A percentile compares a stretch with the other conserved stretches of the same genome.
phyloP scores from a whole-genome alignment of 2,329 filamentous ascomycete genomes.

The Pseudofabraea citricarpa region DNA sequence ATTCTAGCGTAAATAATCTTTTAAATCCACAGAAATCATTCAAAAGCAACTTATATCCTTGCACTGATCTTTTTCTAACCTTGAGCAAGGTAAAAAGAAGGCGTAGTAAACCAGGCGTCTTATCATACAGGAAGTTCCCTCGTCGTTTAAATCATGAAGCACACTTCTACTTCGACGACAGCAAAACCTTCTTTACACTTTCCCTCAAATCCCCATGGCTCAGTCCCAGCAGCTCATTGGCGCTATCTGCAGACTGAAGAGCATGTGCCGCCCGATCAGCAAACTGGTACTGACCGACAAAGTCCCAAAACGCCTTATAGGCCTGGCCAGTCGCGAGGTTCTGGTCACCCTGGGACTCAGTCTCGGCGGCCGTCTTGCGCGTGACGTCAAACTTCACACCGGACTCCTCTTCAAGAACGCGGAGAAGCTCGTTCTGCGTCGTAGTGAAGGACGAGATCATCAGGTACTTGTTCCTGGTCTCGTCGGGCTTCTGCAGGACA shows the following conservation, averaged over 20 bases:
- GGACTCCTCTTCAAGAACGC: conserved; percentile 23
- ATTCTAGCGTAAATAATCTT: too few species aligned
- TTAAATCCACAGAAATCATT: too few species aligned
- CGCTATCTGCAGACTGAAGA: background rate
- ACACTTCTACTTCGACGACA: too few species aligned
- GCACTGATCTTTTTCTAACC: too few species aligned
- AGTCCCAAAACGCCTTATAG: background rate
- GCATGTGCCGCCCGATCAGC: background rate
- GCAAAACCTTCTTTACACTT: background rate
- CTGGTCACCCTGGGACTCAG: background rate
- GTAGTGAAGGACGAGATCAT: conserved; percentile 28
- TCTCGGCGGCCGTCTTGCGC: background rate
- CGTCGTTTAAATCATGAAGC: too few species aligned
- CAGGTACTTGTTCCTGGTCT: conserved; percentile 27
- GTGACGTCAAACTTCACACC: conserved; percentile 25
- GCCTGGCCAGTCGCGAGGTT: background rate
- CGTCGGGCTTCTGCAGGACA: conserved; percentile 28
- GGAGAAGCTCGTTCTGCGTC: conserved; percentile 30
- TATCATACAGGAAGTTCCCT: too few species aligned
- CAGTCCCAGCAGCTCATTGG: background rate
- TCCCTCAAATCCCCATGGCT: background rate
- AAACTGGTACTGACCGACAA: background rate
- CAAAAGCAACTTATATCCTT: too few species aligned
- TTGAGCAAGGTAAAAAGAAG: too few species aligned
- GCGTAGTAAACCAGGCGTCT: too few species aligned